These are phyloP conservation scores for Lepraria neglecta DNA, from an alignment of 495 filamentous ascomycete species.

Conservation along the genomic window DNA sequence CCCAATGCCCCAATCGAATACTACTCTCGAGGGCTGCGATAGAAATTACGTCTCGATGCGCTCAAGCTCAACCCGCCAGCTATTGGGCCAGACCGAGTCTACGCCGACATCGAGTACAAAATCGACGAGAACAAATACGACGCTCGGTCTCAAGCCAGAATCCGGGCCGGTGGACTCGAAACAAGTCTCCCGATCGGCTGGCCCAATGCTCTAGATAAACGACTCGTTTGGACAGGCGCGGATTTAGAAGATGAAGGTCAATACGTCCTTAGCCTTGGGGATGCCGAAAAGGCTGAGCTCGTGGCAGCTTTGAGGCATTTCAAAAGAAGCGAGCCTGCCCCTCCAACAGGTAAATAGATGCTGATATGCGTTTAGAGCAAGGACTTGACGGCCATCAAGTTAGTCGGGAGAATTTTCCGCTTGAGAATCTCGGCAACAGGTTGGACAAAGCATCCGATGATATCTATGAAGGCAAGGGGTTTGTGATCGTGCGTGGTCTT, in stretches of 20 bases:
- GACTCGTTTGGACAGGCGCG: neutral
- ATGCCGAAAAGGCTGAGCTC: neutral
- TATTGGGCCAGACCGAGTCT: too few relatives aligned
- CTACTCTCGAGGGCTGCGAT: too few relatives aligned
- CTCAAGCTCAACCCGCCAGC: too few relatives aligned
- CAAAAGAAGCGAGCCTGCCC: neutral
- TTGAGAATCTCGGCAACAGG: neutral
- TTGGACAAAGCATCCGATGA: conserved; percentile 21
- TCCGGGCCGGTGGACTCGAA: too few relatives aligned
- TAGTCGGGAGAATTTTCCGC: neutral
- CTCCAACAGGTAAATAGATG: neutral
- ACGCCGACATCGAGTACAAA: too few relatives aligned
- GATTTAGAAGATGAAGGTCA: neutral
- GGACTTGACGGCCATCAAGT: neutral
- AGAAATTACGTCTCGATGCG: too few relatives aligned
- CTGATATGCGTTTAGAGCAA: neutral
- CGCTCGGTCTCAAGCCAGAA: too few relatives aligned
- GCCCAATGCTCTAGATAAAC: neutral
- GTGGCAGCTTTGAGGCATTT: neutral
- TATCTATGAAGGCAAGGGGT: conserved; percentile 34
- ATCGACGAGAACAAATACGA: too few relatives aligned
- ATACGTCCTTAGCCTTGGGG: neutral
- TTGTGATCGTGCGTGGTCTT: conserved; percentile 47
- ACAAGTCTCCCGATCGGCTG: neutral
- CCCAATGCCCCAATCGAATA: too few relatives aligned